A percentile compares a stretch with the other conserved stretches of the same genome.
phyloP scores from a whole-genome alignment of 257 asterid genomes.

The Solanum appendiculatum region DNA sequence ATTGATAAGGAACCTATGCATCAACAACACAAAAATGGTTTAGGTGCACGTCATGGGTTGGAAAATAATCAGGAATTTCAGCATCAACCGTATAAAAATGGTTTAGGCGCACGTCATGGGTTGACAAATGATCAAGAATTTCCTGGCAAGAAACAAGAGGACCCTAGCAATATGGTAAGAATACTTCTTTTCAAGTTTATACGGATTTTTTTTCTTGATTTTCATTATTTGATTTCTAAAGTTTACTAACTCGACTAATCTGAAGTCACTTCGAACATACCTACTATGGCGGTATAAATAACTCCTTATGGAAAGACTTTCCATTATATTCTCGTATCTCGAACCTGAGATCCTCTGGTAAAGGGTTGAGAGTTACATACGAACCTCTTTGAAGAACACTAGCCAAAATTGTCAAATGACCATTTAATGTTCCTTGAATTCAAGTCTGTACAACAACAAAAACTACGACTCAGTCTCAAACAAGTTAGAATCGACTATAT shows the following conservation, averaged over 20 bases:
- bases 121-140: not conserved
- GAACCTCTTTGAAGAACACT: not conserved
- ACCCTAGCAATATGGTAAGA: not conserved
- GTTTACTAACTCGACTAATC: not conserved
- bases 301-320: not conserved
- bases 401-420: not conserved
- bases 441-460: not conserved
- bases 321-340: not conserved
- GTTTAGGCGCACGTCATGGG: not conserved
- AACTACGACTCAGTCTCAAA: not conserved
- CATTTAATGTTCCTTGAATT: not conserved
- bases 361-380: not conserved
- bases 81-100: not conserved
- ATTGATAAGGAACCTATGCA: not conserved
- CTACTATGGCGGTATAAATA: not conserved
- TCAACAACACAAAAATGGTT: not conserved
- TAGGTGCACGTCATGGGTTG: not conserved
- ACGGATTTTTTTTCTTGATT: not conserved
- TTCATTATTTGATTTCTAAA: not conserved
- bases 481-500: not conserved
- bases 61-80: not conserved
- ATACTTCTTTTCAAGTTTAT: not conserved
- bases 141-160: not conserved
- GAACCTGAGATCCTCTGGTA: not conserved
- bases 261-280: not conserved